Conservation (phyloP, 371 early-diverging fungal species). For the Funneliformis caledonium region DNA sequence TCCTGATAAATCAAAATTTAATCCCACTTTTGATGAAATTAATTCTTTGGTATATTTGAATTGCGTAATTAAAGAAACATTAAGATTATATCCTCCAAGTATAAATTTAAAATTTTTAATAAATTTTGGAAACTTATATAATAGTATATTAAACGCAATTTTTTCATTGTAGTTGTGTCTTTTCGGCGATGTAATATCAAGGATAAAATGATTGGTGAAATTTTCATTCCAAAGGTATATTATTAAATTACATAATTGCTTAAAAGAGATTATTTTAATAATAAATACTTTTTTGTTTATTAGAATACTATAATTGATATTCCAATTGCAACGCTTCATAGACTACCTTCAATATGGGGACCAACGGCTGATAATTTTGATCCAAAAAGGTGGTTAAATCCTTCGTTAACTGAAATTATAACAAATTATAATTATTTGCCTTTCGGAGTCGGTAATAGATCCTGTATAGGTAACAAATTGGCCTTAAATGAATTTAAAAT, state of each 20-base stretch:
- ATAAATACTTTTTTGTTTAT: neutral
- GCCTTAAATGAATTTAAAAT: conserved; percentile 53
- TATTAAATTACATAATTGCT: neutral
- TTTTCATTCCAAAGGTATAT: neutral
- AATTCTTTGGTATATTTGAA: too few relatives aligned
- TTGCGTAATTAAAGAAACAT: neutral
- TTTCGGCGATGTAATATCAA: neutral
- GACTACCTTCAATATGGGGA: neutral
- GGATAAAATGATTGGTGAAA: neutral
- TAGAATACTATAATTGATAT: neutral
- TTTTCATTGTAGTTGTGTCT: neutral
- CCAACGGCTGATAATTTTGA: too few relatives aligned
- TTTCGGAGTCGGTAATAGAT: too few relatives aligned
- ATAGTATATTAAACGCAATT: neutral
- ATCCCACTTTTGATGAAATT: too few relatives aligned
- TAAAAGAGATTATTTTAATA: neutral
- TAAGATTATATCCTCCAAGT: neutral
- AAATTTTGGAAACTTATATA: neutral
- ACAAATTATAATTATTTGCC: too few relatives aligned
- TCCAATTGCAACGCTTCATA: conserved; percentile 19
- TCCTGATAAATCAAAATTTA: too few relatives aligned
- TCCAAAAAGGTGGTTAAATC: too few relatives aligned
- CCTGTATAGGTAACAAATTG: conserved; percentile 43
- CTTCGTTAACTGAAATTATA: too few relatives aligned
- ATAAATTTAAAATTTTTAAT: neutral